These are phyloP conservation scores for Cinnamomum chago DNA, from an alignment of 164 flowering plant genomes.

Conservation along the genomic window DNA sequence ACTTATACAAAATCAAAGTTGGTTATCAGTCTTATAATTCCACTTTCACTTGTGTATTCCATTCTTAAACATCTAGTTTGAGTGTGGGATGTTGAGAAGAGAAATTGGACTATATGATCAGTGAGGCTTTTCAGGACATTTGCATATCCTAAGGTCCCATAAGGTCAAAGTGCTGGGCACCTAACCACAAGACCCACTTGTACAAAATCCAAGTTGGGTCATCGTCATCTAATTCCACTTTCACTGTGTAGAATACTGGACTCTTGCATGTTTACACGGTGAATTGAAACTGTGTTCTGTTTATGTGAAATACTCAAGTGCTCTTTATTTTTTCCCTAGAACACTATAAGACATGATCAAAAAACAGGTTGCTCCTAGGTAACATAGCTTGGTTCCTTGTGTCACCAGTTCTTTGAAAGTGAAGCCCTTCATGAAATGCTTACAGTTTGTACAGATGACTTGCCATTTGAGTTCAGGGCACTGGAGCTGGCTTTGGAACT, in stretches of 20 bases:
- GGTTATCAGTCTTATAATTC: too few species aligned
- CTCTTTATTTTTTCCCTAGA: neutral
- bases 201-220: neutral
- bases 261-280: too few species aligned
- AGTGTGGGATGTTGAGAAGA: neutral
- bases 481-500: constrained; percentile 93
- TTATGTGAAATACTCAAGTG: neutral
- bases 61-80: neutral
- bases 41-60: neutral
- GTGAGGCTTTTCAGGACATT: neutral
- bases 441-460: constrained; percentile 58
- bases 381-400: constrained; percentile 1
- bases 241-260: too few species aligned
- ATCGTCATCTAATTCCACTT: neutral
- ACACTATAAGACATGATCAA: neutral
- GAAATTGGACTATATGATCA: too few species aligned
- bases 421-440: constrained; percentile 15
- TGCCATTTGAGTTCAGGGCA: constrained; percentile 94
- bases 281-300: neutral
- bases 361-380: neutral
- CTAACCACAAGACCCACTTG: neutral
- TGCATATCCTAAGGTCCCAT: neutral
- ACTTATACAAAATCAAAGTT: neutral
- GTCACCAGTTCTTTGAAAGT: neutral
- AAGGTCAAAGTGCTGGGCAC: neutral